Evolutionary conservation across 2,329 filamentous ascomycete species (phyloP).

Genomic region (Colletotrichum theobromicola): DNA sequence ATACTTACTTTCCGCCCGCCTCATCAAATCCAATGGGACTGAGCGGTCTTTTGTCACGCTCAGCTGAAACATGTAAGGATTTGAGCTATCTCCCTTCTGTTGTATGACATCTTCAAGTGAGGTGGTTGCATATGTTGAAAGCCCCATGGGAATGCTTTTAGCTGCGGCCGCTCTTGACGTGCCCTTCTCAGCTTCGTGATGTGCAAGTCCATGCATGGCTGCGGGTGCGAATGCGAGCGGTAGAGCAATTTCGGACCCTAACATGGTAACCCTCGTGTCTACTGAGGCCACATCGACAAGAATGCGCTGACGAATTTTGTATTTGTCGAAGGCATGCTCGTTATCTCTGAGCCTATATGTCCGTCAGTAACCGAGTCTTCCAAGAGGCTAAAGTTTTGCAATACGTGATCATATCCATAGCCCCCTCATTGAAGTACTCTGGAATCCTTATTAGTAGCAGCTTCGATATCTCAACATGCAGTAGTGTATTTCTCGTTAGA

Average conservation of each 20-base stretch:
- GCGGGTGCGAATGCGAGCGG: background rate
- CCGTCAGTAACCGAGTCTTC: background rate
- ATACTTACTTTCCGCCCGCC: background rate
- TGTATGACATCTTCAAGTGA: background rate
- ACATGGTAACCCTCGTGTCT: background rate
- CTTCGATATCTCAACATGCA: background rate
- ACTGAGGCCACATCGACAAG: background rate
- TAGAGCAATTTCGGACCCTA: background rate
- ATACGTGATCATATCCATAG: background rate
- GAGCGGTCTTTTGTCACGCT: background rate
- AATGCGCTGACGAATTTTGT: background rate
- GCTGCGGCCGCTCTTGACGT: background rate
- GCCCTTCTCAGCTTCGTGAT: background rate
- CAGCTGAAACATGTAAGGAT: background rate
- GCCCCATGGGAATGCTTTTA: background rate
- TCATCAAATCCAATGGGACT: background rate
- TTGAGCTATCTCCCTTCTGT: background rate
- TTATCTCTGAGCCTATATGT: background rate
- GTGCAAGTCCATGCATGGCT: background rate
- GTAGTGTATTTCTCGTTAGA: background rate
- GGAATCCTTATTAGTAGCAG: background rate
- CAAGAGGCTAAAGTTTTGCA: background rate
- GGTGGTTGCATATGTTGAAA: background rate
- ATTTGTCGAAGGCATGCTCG: background rate
- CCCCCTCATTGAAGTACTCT: background rate